Conservation (phyloP, 768 basidiomycete genomes). For the Hygrophorus russula region DNA sequence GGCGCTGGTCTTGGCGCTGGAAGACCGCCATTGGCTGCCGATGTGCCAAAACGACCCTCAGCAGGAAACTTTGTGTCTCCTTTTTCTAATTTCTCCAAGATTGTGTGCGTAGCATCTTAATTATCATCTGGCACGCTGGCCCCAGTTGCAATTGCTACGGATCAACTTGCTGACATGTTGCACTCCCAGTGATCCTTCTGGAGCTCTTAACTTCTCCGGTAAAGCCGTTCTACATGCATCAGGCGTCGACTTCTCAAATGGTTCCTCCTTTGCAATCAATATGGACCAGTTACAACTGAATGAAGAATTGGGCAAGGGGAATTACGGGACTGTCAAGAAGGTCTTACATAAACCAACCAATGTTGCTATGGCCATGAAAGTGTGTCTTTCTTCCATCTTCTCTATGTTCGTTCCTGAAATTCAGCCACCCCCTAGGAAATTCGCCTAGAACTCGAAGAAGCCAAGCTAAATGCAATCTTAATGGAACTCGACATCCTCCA, state of each 20-base stretch:
- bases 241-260: slow-evolving; percentile 80
- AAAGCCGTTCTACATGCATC: slow-evolving; percentile 88
- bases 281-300: slow-evolving; percentile 86
- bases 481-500: slow-evolving; percentile 99
- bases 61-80: slow-evolving; percentile 51
- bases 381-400: slow-evolving; percentile 19
- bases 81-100: slow-evolving; percentile 87
- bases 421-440: slow-evolving; percentile 63
- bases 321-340: slow-evolving; percentile 96
- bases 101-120: slow-evolving; percentile 56
- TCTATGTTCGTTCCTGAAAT: slow-evolving; percentile 3
- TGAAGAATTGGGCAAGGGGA: slow-evolving; percentile 92
- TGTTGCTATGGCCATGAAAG: slow-evolving; percentile 99
- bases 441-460: slow-evolving; percentile 86
- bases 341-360: slow-evolving; percentile 92
- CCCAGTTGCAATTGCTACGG: too few relatives aligned
- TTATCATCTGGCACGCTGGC: slow-evolving; percentile 1
- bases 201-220: slow-evolving; percentile 86
- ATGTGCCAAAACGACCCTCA: slow-evolving; percentile 23
- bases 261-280: slow-evolving; percentile 85
- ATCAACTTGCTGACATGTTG: too few relatives aligned
- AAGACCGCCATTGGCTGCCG: slow-evolving; percentile 38
- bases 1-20: slow-evolving; percentile 66
- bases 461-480: slow-evolving; percentile 90
- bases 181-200: slow-evolving; percentile 74